Evolutionary conservation across 1,284 basidiomycete species (phyloP), one percentile per base, ranked within the genome.

Genomic region (Boletellus sp.): DNA sequence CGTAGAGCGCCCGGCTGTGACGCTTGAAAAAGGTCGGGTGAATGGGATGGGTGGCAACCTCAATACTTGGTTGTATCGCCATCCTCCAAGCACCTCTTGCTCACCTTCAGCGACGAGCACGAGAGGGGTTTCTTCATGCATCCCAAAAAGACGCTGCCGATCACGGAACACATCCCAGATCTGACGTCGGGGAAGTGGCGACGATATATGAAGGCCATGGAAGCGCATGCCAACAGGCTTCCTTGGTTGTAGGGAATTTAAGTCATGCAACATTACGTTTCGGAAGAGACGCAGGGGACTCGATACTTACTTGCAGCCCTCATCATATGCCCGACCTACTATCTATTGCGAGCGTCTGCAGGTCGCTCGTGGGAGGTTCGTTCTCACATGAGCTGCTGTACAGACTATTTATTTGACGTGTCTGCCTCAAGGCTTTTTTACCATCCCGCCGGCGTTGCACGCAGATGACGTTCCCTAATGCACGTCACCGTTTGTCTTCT

Each of bases 1-100:
- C 32, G 46, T 60, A 2, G 67, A 73, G 52, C 55, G 62, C n/a
- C 69, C 71, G 5, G 60, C 57, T 8, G 47, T 56, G 38, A 62
- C 65, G 2, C 55, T 72, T n/a, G 18, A 53, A 12, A 56, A 50
- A 21, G 64, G 67, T 47, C 30, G 28, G 12, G 22, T 52, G 19
- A 52, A 58, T 5, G 58, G 52, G 21, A 58, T 59, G 13, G 4
- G 30, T 30, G 11, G 1, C 24, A 8, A 24, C 24, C 24, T 24
- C 8, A 24, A 24, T 8, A 24, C 7, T 24, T 24, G 24, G 19
- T 55, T 4, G 4, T 45, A 26, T 41, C 12, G 3, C 22, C 5
- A 13, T 48, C 32, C 21, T 5, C 6, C 13, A 46, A 60, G 60
- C 49, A 49, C 41, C 18, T 56, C 6, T 16, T 56, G 1, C 47